phyloP scores from a whole-genome alignment of 2,329 filamentous ascomycete species.

The Colletotrichum sp. region DNA sequence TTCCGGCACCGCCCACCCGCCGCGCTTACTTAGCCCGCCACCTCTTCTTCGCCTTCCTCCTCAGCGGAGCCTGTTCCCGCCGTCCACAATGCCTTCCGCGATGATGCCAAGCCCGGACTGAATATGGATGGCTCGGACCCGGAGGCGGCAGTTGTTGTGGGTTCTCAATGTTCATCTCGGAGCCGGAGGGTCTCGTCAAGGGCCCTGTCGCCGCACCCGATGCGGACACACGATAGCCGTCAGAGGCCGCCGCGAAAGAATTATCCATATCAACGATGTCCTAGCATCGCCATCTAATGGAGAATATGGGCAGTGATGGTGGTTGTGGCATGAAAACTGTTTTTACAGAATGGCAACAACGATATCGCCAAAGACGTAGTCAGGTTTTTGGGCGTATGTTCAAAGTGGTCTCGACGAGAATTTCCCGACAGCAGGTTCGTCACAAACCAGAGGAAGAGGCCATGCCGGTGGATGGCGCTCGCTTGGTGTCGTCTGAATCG shows the following conservation, averaged over 20 bases:
- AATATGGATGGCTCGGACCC: neutral
- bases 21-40: neutral
- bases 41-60: neutral
- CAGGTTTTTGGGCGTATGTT: neutral
- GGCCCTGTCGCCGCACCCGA: neutral
- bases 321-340: neutral
- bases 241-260: neutral
- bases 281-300: neutral
- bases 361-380: neutral
- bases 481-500: neutral
- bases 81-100: neutral
- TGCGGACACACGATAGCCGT: neutral
- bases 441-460: neutral
- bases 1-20: neutral
- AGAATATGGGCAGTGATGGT: neutral
- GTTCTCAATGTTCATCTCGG: neutral
- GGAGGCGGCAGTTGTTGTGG: neutral
- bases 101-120: neutral
- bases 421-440: neutral
- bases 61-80: neutral
- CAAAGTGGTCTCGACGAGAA: neutral
- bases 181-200: neutral
- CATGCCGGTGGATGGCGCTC: neutral
- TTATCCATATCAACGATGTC: neutral
- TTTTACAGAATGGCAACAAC: neutral